Evolutionary conservation across 768 basidiomycete species (phyloP).

Genomic region (Rhizopogon vulgaris): DNA sequence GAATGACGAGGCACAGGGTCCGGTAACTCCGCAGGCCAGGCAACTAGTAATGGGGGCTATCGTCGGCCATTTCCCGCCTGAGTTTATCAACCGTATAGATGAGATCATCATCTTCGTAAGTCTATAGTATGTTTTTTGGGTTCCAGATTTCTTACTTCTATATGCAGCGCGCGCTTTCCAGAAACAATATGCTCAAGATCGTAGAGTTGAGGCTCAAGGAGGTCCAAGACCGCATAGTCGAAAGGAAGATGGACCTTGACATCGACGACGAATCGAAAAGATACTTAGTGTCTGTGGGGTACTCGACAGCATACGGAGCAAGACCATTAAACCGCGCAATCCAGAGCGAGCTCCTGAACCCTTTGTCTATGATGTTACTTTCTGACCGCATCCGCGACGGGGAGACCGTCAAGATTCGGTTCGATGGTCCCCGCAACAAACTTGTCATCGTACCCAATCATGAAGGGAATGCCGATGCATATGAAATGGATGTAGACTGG

Average conservation of each 20-base stretch:
- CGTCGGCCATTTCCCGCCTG: conserved; percentile 83
- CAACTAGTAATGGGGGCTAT: conserved; percentile 75
- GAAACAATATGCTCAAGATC: conserved; percentile 71
- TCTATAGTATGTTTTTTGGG: conserved; percentile 7
- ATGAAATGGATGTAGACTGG: conserved; percentile 56
- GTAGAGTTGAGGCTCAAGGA: conserved; percentile 87
- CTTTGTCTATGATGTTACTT: conserved; percentile 78
- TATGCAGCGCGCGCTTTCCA: conserved; percentile 71
- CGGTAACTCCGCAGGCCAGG: conserved; percentile 54
- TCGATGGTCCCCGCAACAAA: conserved; percentile 79
- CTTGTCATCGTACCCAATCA: conserved; percentile 82
- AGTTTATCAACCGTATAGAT: conserved; percentile 89
- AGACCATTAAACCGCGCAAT: conserved; percentile 89
- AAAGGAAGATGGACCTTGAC: conserved; percentile 75
- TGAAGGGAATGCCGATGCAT: conserved; percentile 39
- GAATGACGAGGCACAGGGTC: conserved; percentile 68
- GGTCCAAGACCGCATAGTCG: conserved; percentile 72
- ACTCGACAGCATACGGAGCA: conserved; percentile 82
- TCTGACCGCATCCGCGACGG: conserved; percentile 78
- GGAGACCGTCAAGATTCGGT: conserved; percentile 68
- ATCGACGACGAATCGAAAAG: conserved; percentile 72
- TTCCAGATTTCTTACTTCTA: conserved; percentile 20
- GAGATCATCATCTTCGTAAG: conserved; percentile 68
- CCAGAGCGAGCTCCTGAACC: conserved; percentile 89
- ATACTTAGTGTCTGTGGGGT: conserved; percentile 70